Percentiles rank a stretch among this genome's conserved stretches.
Conservation (phyloP, 2,329 filamentous ascomycete species). For the Aspergillus sclerotialis region DNA sequence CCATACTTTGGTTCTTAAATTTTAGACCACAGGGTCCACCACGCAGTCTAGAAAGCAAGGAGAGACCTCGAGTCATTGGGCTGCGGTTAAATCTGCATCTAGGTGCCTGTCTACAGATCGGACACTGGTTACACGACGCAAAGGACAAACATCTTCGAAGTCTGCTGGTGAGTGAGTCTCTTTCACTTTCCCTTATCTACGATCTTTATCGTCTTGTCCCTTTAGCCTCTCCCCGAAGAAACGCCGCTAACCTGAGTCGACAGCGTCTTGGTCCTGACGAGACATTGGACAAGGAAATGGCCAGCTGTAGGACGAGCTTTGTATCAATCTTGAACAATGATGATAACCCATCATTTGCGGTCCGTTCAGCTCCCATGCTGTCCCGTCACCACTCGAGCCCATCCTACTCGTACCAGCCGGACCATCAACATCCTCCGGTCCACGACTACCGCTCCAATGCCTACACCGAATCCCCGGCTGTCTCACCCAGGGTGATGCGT, state of each 20-base stretch:
- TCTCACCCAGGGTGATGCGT: slow-evolving; percentile 18
- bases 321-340: slow-evolving; percentile 43
- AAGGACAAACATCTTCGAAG: slow-evolving; percentile 27
- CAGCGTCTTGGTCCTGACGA: slow-evolving; percentile 8
- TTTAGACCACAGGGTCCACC: slow-evolving; percentile 3
- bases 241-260: slow-evolving; percentile 12
- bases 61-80: slow-evolving; percentile 12
- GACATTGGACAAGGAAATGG: slow-evolving; percentile 18
- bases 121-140: slow-evolving; percentile 26
- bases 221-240: neutral
- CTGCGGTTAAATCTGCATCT: slow-evolving; percentile 14
- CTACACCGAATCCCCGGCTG: slow-evolving; percentile 18
- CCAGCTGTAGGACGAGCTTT: slow-evolving; percentile 26
- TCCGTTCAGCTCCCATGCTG: slow-evolving; percentile 26
- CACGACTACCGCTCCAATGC: slow-evolving; percentile 14
- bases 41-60: slow-evolving; percentile 6
- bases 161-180: slow-evolving; percentile 20
- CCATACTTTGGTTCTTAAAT: slow-evolving; percentile 2
- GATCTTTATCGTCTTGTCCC: slow-evolving; percentile 1
- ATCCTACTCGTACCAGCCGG: slow-evolving; percentile 14
- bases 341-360: slow-evolving; percentile 40
- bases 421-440: slow-evolving; percentile 10
- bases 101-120: slow-evolving; percentile 20
- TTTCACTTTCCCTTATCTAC: slow-evolving; percentile 5
- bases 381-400: slow-evolving; percentile 16